Evolutionary conservation across 257 asterid genomes (phyloP).

Genomic region (Handroanthus guayacan): DNA sequence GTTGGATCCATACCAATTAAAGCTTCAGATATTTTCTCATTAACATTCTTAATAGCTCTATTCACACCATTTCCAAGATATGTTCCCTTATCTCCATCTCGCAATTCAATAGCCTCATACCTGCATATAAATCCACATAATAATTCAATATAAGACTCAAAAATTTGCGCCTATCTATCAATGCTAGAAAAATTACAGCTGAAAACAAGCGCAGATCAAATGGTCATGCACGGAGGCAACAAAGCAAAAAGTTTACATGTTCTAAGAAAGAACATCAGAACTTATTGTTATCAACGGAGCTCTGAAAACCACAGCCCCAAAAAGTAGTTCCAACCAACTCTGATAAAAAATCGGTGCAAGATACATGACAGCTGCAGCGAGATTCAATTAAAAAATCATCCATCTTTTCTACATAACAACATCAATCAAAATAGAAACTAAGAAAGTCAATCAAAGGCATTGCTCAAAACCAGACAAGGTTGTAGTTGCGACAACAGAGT

Average conservation of each 20-base stretch:
- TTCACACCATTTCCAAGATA: conserved; percentile 96
- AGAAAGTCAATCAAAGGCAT: conserved; percentile 27
- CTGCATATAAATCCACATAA: conserved; percentile 48
- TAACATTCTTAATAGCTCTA: conserved; percentile 90
- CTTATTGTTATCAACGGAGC: not conserved
- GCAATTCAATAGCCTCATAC: conserved; percentile 92
- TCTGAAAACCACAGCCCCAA: not conserved
- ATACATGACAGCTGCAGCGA: conserved; percentile 10
- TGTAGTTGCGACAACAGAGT: not conserved
- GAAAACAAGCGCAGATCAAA: conserved; percentile 28
- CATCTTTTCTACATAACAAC: not conserved
- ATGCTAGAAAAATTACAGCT: not conserved
- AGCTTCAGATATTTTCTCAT: conserved; percentile 96
- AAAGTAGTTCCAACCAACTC: not conserved
- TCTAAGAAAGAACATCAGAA: conserved; percentile 1
- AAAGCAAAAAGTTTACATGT: not conserved
- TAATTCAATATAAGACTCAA: conserved; percentile 19
- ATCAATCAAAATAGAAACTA: conserved; percentile 14
- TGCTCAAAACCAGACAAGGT: not conserved
- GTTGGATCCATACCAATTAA: conserved; percentile 99
- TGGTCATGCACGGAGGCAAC: conserved; percentile 14
- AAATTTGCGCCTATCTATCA: conserved; percentile 25
- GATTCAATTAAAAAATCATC: not conserved
- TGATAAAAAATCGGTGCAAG: conserved; percentile 6
- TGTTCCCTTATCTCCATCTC: conserved; percentile 93